phyloP scores from a whole-genome alignment of 2,329 filamentous ascomycete genomes.

The Pseudopithomyces maydicus region DNA sequence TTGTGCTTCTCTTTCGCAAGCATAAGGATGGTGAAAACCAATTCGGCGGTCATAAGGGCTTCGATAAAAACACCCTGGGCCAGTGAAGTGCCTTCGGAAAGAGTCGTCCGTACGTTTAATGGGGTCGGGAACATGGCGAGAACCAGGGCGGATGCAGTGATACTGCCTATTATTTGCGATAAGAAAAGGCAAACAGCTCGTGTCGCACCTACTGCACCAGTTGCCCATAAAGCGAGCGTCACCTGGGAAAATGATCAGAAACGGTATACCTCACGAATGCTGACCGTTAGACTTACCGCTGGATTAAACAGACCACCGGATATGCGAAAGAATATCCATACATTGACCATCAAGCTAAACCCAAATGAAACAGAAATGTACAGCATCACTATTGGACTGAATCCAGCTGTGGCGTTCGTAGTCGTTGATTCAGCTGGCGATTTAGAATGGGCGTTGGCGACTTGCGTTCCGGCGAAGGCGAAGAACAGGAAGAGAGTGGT shows the following conservation, averaged over 20 bases:
- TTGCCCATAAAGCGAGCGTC: background rate
- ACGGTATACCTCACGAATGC: background rate
- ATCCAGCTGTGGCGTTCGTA: slow-evolving; percentile 47
- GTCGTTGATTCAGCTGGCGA: slow-evolving; percentile 40
- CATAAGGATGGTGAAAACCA: slow-evolving; percentile 56
- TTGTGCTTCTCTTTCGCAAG: slow-evolving; percentile 75
- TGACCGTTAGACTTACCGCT: slow-evolving; percentile 5
- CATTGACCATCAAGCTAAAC: slow-evolving; percentile 32
- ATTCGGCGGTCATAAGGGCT: slow-evolving; percentile 38
- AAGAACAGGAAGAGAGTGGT: slow-evolving; percentile 48
- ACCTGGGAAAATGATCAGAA: background rate
- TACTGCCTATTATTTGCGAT: slow-evolving; percentile 7
- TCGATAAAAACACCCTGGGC: slow-evolving; percentile 45
- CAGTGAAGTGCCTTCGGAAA: slow-evolving; percentile 43
- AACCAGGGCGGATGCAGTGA: slow-evolving; percentile 14
- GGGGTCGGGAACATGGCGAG: slow-evolving; percentile 45
- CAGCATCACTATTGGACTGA: slow-evolving; percentile 44
- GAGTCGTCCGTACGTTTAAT: slow-evolving; percentile 48
- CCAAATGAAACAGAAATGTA: slow-evolving; percentile 30
- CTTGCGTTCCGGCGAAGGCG: slow-evolving; percentile 45
- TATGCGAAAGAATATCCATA: slow-evolving; percentile 34
- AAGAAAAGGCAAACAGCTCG: background rate
- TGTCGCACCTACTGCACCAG: background rate
- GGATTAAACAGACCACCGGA: slow-evolving; percentile 16
- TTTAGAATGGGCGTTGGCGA: slow-evolving; percentile 50